Conservation (phyloP, 345 rosid species). For the Barbarea vulgaris region DNA sequence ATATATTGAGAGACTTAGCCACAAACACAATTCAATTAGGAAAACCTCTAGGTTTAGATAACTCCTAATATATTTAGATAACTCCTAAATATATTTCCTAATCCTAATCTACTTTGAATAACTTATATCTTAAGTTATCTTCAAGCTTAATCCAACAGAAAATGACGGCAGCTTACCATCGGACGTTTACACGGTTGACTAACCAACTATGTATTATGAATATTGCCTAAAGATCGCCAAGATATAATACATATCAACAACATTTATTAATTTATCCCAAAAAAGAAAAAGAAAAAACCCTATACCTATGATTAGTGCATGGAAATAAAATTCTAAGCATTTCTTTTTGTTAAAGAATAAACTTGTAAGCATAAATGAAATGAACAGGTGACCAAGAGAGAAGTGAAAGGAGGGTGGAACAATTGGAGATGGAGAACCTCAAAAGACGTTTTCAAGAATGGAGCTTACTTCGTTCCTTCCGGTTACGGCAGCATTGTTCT, state of each 20-base stretch:
- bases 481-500: slow-evolving; percentile 72
- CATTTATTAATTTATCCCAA: no score
- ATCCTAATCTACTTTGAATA: no score
- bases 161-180: neutral
- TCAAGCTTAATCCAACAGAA: no score
- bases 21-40: no score
- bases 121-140: no score
- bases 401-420: slow-evolving; percentile 53
- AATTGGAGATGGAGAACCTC: slow-evolving; percentile 89
- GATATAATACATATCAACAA: no score
- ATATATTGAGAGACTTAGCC: no score
- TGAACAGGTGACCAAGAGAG: slow-evolving; percentile 86
- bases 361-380: neutral
- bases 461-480: slow-evolving; percentile 87
- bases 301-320: neutral
- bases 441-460: slow-evolving; percentile 69
- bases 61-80: no score
- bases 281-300: no score
- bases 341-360: neutral
- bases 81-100: no score
- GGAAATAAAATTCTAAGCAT: neutral
- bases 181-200: slow-evolving; percentile 5
- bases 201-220: neutral
- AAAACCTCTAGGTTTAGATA: no score
- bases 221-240: neutral